Percentiles rank a stretch among this genome's conserved stretches.
phyloP scores from a whole-genome alignment of 495 filamentous ascomycete genomes.

The Aspergillus haitiensis region DNA sequence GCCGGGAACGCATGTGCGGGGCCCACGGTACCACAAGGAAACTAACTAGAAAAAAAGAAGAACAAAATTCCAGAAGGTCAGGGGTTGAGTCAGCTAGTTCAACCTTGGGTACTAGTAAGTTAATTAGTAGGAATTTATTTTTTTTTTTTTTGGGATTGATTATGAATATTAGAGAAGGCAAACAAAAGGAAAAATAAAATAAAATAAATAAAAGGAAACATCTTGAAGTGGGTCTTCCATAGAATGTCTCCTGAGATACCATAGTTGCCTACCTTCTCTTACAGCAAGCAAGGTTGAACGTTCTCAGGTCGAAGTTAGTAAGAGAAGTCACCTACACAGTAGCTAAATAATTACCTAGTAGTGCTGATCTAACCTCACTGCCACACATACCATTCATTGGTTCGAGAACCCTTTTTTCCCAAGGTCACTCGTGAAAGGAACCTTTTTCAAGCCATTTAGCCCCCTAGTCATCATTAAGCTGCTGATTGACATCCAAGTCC shows the following conservation, averaged over 20 bases:
- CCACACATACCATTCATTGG: constrained; percentile 2
- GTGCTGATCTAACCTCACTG: constrained; percentile 5
- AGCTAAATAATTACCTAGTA: constrained; percentile 8
- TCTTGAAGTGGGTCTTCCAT: too few relatives aligned
- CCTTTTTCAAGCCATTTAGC: constrained; percentile 10
- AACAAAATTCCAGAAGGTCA: constrained; percentile 29
- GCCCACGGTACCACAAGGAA: constrained; percentile 19
- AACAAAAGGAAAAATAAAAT: not conserved
- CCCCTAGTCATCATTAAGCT: not conserved
- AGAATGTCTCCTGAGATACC: constrained; percentile 7
- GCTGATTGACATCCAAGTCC: not conserved
- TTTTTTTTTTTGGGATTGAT: not conserved
- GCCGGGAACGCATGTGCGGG: constrained; percentile 28
- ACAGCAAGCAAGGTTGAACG: not conserved
- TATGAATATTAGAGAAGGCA: too few relatives aligned
- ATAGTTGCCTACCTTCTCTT: too few relatives aligned
- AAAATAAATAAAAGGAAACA: not conserved
- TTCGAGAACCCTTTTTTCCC: not conserved
- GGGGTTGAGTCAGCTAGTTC: constrained; percentile 18
- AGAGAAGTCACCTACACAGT: constrained; percentile 1
- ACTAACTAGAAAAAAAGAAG: constrained; percentile 11
- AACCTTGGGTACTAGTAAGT: not conserved
- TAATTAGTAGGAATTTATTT: not conserved
- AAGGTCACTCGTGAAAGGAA: constrained; percentile 5
- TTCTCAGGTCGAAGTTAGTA: not conserved